These are phyloP conservation scores for Candida incommunis DNA, from an alignment of 805 yeast species.

Conservation along the genomic window DNA sequence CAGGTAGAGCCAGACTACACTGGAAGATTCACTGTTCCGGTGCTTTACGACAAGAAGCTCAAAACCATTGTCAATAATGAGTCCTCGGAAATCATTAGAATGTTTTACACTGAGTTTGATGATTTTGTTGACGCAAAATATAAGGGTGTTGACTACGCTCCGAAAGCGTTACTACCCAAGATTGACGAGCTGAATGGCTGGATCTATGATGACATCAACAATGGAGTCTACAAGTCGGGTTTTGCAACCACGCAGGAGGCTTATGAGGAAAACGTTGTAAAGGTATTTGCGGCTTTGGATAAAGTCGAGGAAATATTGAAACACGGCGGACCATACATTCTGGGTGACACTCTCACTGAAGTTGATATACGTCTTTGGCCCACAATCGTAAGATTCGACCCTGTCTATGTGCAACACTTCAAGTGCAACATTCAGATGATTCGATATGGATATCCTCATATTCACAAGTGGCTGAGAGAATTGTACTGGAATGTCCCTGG, in stretches of 20 bases:
- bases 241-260: constrained; percentile 76
- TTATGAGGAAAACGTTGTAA: constrained; percentile 53
- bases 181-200: constrained; percentile 71
- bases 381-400: constrained; percentile 81
- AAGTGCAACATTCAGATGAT: constrained; percentile 80
- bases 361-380: constrained; percentile 82
- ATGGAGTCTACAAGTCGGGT: constrained; percentile 88
- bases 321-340: constrained; percentile 29
- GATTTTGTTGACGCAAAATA: constrained; percentile 29
- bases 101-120: constrained; percentile 62
- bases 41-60: constrained; percentile 77
- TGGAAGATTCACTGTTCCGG: constrained; percentile 87
- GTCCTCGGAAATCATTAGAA: constrained; percentile 77
- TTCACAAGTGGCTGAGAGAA: constrained; percentile 68
- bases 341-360: constrained; percentile 64
- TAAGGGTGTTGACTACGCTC: constrained; percentile 47
- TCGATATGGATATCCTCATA: constrained; percentile 60
- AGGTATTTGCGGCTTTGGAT: constrained; percentile 50
- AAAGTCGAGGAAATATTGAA: constrained; percentile 22
- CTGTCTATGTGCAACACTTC: constrained; percentile 90
- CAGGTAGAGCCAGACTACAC: constrained; percentile 60
- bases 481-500: constrained; percentile 71
- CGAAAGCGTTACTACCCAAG: constrained; percentile 33
- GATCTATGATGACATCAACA: constrained; percentile 76
- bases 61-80: constrained; percentile 84